A percentile compares a stretch with the other conserved stretches of the same genome.
phyloP scores from a whole-genome alignment of 2,329 filamentous ascomycete genomes.

The Ustilaginoidea virens region DNA sequence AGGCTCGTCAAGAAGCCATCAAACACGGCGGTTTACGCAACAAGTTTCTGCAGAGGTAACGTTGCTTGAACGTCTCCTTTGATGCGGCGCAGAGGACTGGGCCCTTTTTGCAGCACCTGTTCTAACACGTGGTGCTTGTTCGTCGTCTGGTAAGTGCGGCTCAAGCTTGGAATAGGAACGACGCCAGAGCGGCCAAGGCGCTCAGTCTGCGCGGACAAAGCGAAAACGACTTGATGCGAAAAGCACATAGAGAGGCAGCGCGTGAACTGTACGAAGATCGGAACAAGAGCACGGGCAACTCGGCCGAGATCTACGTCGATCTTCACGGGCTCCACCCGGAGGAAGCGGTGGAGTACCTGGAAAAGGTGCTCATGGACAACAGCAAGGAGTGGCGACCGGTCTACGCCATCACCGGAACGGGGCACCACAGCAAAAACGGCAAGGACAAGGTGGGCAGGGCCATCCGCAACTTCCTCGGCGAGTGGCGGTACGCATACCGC shows the following conservation, averaged over 20 bases:
- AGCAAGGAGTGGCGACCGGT: conserved; percentile 57
- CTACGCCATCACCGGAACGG: conserved; percentile 93
- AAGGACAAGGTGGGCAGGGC: conserved; percentile 98
- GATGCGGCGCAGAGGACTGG: not conserved
- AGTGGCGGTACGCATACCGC: conserved; percentile 89
- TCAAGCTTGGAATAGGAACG: conserved; percentile 97
- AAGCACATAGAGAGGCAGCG: conserved; percentile 89
- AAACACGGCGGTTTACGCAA: conserved; percentile 93
- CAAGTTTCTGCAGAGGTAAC: conserved; percentile 87
- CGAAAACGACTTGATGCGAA: conserved; percentile 94
- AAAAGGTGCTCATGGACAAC: conserved; percentile 75
- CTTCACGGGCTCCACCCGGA: conserved; percentile 97
- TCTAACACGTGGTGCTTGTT: too few relatives aligned
- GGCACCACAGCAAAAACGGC: conserved; percentile 95
- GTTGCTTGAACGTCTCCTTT: not conserved
- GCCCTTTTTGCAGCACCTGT: too few relatives aligned
- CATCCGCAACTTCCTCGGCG: conserved; percentile 77
- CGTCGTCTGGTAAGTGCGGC: conserved; percentile 53
- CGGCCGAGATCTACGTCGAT: conserved; percentile 75
- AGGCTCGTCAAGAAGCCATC: conserved; percentile 88
- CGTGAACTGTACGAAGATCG: conserved; percentile 85
- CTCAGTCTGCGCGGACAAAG: conserved; percentile 87
- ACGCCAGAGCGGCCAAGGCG: conserved; percentile 89
- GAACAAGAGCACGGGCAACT: conserved; percentile 49
- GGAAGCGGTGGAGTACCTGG: conserved; percentile 88